These are phyloP conservation scores for Xylariales sp. DNA, from an alignment of 2,329 filamentous ascomycete genomes.

Conservation along the genomic window DNA sequence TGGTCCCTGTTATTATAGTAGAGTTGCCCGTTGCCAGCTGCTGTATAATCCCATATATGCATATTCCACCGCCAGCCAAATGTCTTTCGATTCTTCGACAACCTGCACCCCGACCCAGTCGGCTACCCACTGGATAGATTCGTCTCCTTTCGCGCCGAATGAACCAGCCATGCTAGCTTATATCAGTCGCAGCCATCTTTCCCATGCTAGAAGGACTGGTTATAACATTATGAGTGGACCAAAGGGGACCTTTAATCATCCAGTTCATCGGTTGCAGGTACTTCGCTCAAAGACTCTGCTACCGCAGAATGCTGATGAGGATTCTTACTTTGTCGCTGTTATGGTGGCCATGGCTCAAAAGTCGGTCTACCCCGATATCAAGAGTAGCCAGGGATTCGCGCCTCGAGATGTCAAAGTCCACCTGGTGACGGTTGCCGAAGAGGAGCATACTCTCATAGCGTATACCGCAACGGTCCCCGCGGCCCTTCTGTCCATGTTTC, in stretches of 20 bases:
- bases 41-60: slow-evolving; percentile 58
- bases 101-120: slow-evolving; percentile 52
- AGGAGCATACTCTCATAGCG: slow-evolving; percentile 63
- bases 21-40: slow-evolving; percentile 61
- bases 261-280: slow-evolving; percentile 61
- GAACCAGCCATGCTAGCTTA: slow-evolving; percentile 58
- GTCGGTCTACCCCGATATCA: slow-evolving; percentile 58
- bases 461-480: slow-evolving; percentile 63
- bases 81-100: slow-evolving; percentile 52
- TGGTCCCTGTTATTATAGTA: slow-evolving; percentile 58
- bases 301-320: slow-evolving; percentile 62
- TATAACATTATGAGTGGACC: slow-evolving; percentile 60
- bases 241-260: slow-evolving; percentile 55
- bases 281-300: slow-evolving; percentile 60
- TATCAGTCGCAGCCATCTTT: slow-evolving; percentile 60
- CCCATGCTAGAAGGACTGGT: slow-evolving; percentile 58
- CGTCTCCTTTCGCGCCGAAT: slow-evolving; percentile 42
- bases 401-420: slow-evolving; percentile 60
- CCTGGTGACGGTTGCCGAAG: slow-evolving; percentile 60
- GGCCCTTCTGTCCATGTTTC: slow-evolving; percentile 62
- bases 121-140: slow-evolving; percentile 42
- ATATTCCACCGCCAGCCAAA: too few relatives aligned
- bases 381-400: slow-evolving; percentile 37
- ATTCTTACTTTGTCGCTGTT: slow-evolving; percentile 63
- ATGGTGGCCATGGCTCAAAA: slow-evolving; percentile 69